Evolutionary conservation across 2,329 filamentous ascomycete genomes (phyloP).

Genomic region (Achaetomium macrosporum): DNA sequence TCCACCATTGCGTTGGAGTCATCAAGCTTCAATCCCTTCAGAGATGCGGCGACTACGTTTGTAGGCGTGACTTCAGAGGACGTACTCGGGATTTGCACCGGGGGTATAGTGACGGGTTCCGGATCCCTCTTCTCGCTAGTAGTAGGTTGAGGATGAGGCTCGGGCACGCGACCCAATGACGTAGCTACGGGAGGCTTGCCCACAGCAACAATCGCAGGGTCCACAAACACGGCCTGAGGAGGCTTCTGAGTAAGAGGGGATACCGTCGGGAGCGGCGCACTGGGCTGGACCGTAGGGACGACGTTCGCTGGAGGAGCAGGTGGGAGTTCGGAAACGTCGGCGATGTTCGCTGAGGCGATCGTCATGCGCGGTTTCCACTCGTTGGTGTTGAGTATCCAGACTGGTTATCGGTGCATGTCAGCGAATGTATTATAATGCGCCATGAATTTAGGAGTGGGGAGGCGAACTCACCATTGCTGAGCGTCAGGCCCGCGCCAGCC

Average conservation of each 20-base stretch:
- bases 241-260: constrained; percentile 6
- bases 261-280: neutral
- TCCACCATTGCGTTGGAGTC: constrained; percentile 2
- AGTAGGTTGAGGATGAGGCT: constrained; percentile 26
- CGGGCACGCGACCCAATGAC: constrained; percentile 14
- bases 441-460: neutral
- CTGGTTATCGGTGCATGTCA: constrained; percentile 23
- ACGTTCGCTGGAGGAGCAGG: constrained; percentile 21
- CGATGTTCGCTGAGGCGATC: constrained; percentile 42
- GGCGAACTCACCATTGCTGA: constrained; percentile 60
- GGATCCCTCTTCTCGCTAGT: constrained; percentile 31
- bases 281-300: constrained; percentile 17
- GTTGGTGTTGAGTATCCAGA: constrained; percentile 34
- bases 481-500: constrained; percentile 60
- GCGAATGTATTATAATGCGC: neutral
- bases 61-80: constrained; percentile 20
- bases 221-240: constrained; percentile 53
- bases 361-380: constrained; percentile 41
- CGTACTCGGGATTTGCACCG: constrained; percentile 9
- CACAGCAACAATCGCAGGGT: constrained; percentile 76
- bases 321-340: constrained; percentile 36
- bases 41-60: constrained; percentile 16
- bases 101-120: constrained; percentile 20
- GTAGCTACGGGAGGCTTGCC: constrained; percentile 36
- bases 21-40: constrained; percentile 25